Percentiles rank a stretch among this genome's conserved stretches.
These are phyloP conservation scores for Marasmius tenuissimus DNA, from an alignment of 1,284 basidiomycete species.

Conservation along the genomic window DNA sequence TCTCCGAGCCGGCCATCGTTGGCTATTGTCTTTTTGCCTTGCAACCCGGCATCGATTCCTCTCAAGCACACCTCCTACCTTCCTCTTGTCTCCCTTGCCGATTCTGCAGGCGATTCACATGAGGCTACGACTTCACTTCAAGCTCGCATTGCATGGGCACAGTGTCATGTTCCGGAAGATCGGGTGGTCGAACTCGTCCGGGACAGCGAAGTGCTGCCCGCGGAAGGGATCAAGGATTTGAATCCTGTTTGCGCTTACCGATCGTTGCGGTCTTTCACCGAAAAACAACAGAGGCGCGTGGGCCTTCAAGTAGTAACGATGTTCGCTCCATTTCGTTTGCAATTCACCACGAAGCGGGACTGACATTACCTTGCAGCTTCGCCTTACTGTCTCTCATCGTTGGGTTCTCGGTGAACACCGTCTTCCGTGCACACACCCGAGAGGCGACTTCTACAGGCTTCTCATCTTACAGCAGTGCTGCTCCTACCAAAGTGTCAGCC, in stretches of 20 bases:
- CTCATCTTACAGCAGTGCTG: slow-evolving; percentile 10
- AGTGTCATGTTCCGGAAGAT: slow-evolving; percentile 1
- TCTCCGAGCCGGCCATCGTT: slow-evolving; percentile 50
- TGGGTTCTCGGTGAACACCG: slow-evolving; percentile 59
- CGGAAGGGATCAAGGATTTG: slow-evolving; percentile 41
- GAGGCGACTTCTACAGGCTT: slow-evolving; percentile 29
- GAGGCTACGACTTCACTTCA: slow-evolving; percentile 19
- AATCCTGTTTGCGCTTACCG: slow-evolving; percentile 42
- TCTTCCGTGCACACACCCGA: slow-evolving; percentile 35
- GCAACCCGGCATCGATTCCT: slow-evolving; percentile 35
- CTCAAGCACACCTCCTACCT: slow-evolving; percentile 59
- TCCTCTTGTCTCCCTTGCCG: slow-evolving; percentile 42
- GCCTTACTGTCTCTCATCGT: slow-evolving; percentile 67
- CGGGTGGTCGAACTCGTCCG: slow-evolving; percentile 3
- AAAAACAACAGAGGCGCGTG: slow-evolving; percentile 19
- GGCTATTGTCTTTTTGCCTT: slow-evolving; percentile 65
- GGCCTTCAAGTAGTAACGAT: slow-evolving; percentile 59
- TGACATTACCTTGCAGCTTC: slow-evolving; percentile 40
- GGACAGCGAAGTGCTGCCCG: slow-evolving; percentile 8
- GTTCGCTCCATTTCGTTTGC: slow-evolving; percentile 38
- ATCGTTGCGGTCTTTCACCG: slow-evolving; percentile 46
- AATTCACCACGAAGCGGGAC: slow-evolving; percentile 6
- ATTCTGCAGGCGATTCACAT: slow-evolving; percentile 13
- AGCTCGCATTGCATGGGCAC: slow-evolving; percentile 9
- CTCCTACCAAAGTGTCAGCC: not conserved